Conservation (phyloP, 2,329 filamentous ascomycete genomes). For the Fusarium avenaceum region DNA sequence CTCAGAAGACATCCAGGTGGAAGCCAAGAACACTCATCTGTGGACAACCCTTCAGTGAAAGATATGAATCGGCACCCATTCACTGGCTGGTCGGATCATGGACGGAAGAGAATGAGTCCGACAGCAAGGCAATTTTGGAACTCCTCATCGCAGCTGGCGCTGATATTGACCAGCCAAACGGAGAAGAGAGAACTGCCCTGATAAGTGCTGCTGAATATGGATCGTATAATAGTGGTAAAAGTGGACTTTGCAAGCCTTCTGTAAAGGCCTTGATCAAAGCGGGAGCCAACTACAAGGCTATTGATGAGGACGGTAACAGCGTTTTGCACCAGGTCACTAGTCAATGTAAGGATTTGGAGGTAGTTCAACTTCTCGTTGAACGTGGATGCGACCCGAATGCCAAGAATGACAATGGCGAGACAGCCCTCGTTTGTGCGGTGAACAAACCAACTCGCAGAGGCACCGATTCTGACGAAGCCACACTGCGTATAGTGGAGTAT, state of each 20-base stretch:
- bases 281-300: conserved; percentile 15
- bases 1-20: conserved; percentile 12
- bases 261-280: conserved; percentile 24
- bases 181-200: conserved; percentile 13
- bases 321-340: conserved; percentile 16
- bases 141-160: conserved; percentile 28
- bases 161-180: conserved; percentile 29
- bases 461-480: neutral
- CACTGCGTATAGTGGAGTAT: conserved; percentile 20
- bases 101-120: conserved; percentile 10
- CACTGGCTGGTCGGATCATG: conserved; percentile 21
- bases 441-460: too few species aligned
- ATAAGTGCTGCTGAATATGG: neutral
- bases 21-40: neutral
- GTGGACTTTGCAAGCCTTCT: neutral
- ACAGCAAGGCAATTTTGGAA: conserved; percentile 21
- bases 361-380: conserved; percentile 29
- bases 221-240: rapidly evolving
- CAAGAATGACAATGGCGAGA: neutral
- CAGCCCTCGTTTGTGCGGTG: conserved; percentile 10
- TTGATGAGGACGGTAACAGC: neutral
- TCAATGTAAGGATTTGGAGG: neutral
- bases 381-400: conserved; percentile 30
- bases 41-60: neutral
- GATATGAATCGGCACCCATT: conserved; percentile 13